Conservation (phyloP, 352 stramenopile species). For the Phytophthora sojae region DNA sequence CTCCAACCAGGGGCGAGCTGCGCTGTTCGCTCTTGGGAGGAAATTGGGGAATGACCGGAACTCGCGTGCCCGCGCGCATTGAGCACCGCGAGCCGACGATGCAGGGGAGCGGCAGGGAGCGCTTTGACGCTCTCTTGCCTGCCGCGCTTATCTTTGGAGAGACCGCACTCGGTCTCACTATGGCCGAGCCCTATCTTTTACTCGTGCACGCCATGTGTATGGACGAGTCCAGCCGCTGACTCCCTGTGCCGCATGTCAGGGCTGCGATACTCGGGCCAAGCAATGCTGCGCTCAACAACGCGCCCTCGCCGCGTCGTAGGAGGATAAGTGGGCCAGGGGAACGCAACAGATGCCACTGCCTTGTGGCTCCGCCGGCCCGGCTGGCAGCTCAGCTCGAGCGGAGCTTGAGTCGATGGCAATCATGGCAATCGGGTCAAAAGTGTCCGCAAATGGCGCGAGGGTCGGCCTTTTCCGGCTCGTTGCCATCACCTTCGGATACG, state of each 20-base stretch:
- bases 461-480: too few species aligned
- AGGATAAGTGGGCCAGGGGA: background rate
- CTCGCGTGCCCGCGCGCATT: background rate
- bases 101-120: conserved; percentile 30
- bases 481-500: too few species aligned
- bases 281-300: conserved; percentile 5
- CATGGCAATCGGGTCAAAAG: conserved; percentile 1
- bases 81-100: conserved; percentile 25
- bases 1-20: conserved; percentile 27
- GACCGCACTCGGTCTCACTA: conserved; percentile 26
- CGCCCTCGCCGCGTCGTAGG: conserved; percentile 16
- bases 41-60: conserved; percentile 44
- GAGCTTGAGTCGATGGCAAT: background rate
- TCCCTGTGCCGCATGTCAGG: conserved; percentile 9
- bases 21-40: conserved; percentile 26
- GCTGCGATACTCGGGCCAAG: conserved; percentile 10
- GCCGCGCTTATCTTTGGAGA: conserved; percentile 31
- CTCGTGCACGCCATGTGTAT: conserved; percentile 30
- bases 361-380: conserved; percentile 23
- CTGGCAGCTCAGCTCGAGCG: background rate
- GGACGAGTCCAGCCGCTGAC: conserved; percentile 28
- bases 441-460: background rate
- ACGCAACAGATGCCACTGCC: conserved; percentile 21
- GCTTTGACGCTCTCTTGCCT: conserved; percentile 10
- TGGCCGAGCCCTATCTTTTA: conserved; percentile 20